phyloP scores from a whole-genome alignment of 148 eudicot genomes.

The Cornus kousa region DNA sequence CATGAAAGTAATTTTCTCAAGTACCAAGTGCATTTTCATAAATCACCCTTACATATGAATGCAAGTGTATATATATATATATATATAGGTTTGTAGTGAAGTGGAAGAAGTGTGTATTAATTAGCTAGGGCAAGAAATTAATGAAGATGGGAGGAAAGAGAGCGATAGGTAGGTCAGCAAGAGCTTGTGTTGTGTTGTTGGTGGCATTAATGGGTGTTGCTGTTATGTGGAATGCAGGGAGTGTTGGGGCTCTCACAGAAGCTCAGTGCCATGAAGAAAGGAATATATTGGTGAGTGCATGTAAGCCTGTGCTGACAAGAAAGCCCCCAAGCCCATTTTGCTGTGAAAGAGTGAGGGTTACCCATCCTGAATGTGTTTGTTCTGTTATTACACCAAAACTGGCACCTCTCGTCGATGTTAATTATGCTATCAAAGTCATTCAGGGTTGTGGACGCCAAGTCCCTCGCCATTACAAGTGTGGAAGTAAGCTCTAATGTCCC shows the following conservation, averaged over 20 bases:
- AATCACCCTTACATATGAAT: too few species aligned
- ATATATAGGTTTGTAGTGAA: too few species aligned
- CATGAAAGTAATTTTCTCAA: too few species aligned
- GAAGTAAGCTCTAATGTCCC: slow-evolving; percentile 21
- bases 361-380: slow-evolving; percentile 21
- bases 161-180: neutral
- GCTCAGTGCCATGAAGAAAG: slow-evolving; percentile 25
- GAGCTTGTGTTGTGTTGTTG: neutral
- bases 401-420: slow-evolving; percentile 24
- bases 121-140: too few species aligned
- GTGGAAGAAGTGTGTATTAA: too few species aligned
- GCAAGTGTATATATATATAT: too few species aligned
- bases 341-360: neutral
- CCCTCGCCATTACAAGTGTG: slow-evolving; percentile 39
- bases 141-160: too few species aligned
- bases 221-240: neutral
- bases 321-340: slow-evolving; percentile 25
- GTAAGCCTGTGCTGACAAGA: slow-evolving; percentile 24
- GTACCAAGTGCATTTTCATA: too few species aligned
- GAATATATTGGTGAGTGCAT: slow-evolving; percentile 19
- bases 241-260: slow-evolving; percentile 7
- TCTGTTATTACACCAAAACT: slow-evolving; percentile 26
- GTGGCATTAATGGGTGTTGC: neutral
- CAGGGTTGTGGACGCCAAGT: slow-evolving; percentile 31
- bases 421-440: slow-evolving; percentile 17